Evolutionary conservation across 805 yeast species (phyloP), one percentile per base, ranked within the genome.

Genomic region (Ogataea chonburiensis): DNA sequence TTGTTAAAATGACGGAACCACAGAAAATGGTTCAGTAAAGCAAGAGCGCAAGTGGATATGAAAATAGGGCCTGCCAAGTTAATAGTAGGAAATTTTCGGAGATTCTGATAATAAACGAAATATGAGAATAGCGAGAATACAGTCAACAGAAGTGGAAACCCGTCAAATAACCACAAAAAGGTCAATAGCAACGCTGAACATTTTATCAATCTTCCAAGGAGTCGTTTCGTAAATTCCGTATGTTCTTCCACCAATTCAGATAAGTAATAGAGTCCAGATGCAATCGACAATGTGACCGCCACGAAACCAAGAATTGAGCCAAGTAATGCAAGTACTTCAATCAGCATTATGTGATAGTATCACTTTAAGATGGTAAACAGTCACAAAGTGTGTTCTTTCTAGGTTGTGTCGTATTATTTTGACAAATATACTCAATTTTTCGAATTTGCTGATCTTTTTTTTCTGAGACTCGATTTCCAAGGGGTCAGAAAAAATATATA

Each of bases 181-280:
- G 77, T 57, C 34, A 78, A 74, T 0, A 73, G 47, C 0, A 43
- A 69, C 7, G 84, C 72, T n/a, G 86, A 75, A 2, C 65, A 64
- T 55, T 77, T 77, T 21, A 89, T 87, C 34, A 78, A 57, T 45
- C 79, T 70, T 28, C 68, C 70, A 24, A 93, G 66, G 37, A 87
- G 68, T 40, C 86, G 64, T 50, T 77, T 82, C 8, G 98, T 86
- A 31, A 88, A 78, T 45, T 85, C 93, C 0, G 95, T 75, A 58
- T 93, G 91, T 53, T 89, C 97, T 57, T 93, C 98, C 11, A 93
- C 95, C 20, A 88, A 64, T 57, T 93, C 98, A 7, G 95, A 85
- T 24, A 91, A 68, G 52, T 88, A 89, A 67, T 88, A 93, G 21
- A 93, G 67, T 0, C 96, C 98, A 2, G 95, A 85, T 0, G 98